These are phyloP conservation scores for Hordeum vulgare DNA, from an alignment of 176 grass and related monocot species.

Conservation along the genomic window MorexV3_pseudomolecules_assembly NC_058524.1:211897456-211897955, in stretches of 20 bases:
- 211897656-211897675: background rate
- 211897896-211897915: slow-evolving; percentile 25
- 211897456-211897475: background rate
- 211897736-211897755: background rate
- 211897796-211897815: background rate
- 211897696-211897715: background rate
- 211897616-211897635: background rate
- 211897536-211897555: background rate
- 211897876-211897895: slow-evolving; percentile 10
- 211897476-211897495: background rate
- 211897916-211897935: slow-evolving; percentile 37
- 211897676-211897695: background rate
- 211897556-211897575: background rate
- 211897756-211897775: background rate
- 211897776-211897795: slow-evolving; percentile 2
- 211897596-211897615: background rate
- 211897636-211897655: background rate
- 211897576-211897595: background rate
- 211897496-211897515: background rate
- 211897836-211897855: background rate
- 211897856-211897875: background rate
- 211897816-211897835: slow-evolving; percentile 6
- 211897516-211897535: background rate
- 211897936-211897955: background rate
- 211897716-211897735: background rate